A percentile compares a stretch with the other conserved stretches of the same genome.
Conservation (phyloP, 768 basidiomycete genomes). For the Russula griseocarnosa region DNA sequence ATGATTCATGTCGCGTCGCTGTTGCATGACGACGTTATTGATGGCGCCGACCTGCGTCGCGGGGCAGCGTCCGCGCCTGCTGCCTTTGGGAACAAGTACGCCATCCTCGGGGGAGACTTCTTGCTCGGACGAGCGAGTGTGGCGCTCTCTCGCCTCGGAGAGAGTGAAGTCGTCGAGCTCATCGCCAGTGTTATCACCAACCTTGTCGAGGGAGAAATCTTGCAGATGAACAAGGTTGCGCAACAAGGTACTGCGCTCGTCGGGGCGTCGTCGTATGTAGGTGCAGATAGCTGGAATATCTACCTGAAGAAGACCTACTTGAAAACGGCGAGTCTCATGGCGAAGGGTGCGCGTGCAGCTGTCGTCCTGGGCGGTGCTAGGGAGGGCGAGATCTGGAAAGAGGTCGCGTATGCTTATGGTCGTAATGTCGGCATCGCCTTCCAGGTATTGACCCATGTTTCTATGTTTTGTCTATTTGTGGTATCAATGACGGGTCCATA, state of each 20-base stretch:
- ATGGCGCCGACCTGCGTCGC: constrained; percentile 68
- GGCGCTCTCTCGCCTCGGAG: constrained; percentile 81
- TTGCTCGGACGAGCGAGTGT: constrained; percentile 87
- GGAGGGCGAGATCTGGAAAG: constrained; percentile 79
- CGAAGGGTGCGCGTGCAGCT: constrained; percentile 78
- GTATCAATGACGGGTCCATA: neutral
- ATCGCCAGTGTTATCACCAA: constrained; percentile 90
- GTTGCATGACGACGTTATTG: constrained; percentile 88
- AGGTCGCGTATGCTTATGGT: constrained; percentile 87
- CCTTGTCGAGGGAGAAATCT: constrained; percentile 93
- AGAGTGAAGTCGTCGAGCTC: constrained; percentile 87
- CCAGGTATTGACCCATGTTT: constrained; percentile 53
- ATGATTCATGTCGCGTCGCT: constrained; percentile 97
- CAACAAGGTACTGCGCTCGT: constrained; percentile 38
- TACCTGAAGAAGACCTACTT: constrained; percentile 93
- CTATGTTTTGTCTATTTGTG: neutral
- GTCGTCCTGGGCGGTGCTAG: constrained; percentile 81
- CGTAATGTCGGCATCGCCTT: constrained; percentile 92
- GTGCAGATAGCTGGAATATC: constrained; percentile 57
- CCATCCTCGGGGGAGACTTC: constrained; percentile 94
- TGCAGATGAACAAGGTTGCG: constrained; percentile 62
- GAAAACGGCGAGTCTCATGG: constrained; percentile 88
- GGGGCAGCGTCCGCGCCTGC: constrained; percentile 63
- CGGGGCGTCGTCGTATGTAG: constrained; percentile 35
- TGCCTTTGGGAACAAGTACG: constrained; percentile 87